phyloP scores from a whole-genome alignment of 371 early-diverging fungal genomes.

The Mortierella sp. region DNA sequence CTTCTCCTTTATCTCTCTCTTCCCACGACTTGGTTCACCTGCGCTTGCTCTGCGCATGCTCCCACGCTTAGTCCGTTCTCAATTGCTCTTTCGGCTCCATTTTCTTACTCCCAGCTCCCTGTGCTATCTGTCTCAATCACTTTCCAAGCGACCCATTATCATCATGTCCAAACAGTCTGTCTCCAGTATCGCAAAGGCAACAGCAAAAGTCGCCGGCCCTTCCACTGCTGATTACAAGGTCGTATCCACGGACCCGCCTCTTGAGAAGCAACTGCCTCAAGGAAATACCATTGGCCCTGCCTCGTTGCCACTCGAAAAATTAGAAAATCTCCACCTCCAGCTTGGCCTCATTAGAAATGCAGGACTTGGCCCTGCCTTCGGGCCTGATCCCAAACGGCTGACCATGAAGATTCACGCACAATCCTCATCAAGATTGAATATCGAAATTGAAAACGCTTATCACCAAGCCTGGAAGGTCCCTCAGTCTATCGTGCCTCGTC shows the following conservation, averaged over 20 bases:
- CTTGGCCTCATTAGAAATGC: conserved; percentile 16
- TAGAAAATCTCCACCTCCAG: conserved; percentile 1
- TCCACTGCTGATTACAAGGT: conserved; percentile 19
- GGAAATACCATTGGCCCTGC: not conserved
- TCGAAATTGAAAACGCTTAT: conserved; percentile 64
- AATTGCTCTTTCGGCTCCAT: no score
- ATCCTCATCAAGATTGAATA: conserved; percentile 50
- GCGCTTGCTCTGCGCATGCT: no score
- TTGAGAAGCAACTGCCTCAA: not conserved
- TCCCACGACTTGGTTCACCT: not conserved
- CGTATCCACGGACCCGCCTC: not conserved
- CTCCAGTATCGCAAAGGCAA: not conserved
- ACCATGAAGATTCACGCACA: conserved; percentile 7
- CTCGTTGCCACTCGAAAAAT: not conserved
- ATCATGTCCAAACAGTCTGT: not conserved
- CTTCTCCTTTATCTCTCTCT: not conserved
- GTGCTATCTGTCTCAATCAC: not conserved
- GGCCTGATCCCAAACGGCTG: conserved; percentile 14
- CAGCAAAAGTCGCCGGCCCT: not conserved
- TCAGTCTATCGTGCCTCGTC: conserved; percentile 57
- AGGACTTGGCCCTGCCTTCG: conserved; percentile 14
- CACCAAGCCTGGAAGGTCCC: conserved; percentile 68
- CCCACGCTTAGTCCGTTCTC: no score
- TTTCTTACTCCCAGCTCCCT: no score
- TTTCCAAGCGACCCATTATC: not conserved